Percentiles rank a stretch among this genome's conserved stretches.
Evolutionary conservation across 2,329 filamentous ascomycete species (phyloP).

Genomic region (Arthrobotrys pseudoclavata): DNA sequence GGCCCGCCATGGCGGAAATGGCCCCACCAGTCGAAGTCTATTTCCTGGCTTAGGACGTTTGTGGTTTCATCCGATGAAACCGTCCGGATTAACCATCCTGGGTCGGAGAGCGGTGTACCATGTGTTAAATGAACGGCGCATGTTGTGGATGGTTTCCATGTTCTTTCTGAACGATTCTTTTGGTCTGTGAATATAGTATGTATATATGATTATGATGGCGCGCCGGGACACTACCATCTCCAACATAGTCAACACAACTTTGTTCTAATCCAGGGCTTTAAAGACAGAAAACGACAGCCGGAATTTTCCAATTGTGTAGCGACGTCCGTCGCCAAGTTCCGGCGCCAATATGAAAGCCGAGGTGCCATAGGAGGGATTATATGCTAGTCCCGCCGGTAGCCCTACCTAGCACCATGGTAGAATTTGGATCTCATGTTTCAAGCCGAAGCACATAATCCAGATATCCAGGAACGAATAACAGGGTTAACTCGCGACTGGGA

Average conservation of each 20-base stretch:
- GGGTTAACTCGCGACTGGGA: slow-evolving; percentile 36
- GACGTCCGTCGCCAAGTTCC: neutral
- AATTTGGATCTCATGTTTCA: slow-evolving; percentile 21
- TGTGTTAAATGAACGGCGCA: neutral
- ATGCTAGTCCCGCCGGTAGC: slow-evolving; percentile 6
- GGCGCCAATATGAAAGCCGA: neutral
- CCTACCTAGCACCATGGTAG: slow-evolving; percentile 22
- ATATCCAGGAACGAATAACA: slow-evolving; percentile 43
- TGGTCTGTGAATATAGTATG: too few relatives aligned
- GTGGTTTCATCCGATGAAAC: slow-evolving; percentile 17
- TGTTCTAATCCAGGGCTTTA: neutral
- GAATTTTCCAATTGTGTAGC: neutral
- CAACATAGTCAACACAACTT: slow-evolving; percentile 21
- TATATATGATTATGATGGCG: too few relatives aligned
- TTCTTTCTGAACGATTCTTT: neutral
- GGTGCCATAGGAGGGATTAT: neutral
- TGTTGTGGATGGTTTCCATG: neutral
- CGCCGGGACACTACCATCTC: neutral
- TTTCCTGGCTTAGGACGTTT: slow-evolving; percentile 15
- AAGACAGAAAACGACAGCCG: neutral
- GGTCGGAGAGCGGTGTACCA: neutral
- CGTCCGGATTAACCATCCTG: slow-evolving; percentile 17
- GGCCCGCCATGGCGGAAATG: slow-evolving; percentile 48
- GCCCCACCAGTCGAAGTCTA: slow-evolving; percentile 26
- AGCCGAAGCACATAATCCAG: neutral